A percentile compares a stretch with the other conserved stretches of the same genome.
These are phyloP conservation scores for Kwoniella sp. DNA, from an alignment of 768 basidiomycete genomes.

Conservation along the genomic window DNA sequence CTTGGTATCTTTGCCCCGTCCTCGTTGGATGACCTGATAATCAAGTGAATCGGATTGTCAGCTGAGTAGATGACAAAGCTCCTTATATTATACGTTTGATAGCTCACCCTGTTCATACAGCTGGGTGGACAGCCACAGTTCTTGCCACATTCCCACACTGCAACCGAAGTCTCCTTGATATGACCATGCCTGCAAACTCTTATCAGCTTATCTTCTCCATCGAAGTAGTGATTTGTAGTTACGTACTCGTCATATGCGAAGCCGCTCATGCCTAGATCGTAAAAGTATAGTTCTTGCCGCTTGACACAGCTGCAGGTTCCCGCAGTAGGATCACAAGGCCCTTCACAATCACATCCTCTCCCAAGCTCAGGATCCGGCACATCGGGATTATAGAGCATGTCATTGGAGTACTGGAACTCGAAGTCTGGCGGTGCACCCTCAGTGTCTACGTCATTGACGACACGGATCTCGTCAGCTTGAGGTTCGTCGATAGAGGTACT, in stretches of 20 bases:
- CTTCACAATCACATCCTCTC: slow-evolving; percentile 72
- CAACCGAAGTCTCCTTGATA: slow-evolving; percentile 57
- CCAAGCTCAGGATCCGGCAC: slow-evolving; percentile 71
- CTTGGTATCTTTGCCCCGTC: slow-evolving; percentile 65
- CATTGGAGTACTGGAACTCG: slow-evolving; percentile 86
- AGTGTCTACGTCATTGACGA: slow-evolving; percentile 69
- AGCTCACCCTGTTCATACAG: slow-evolving; percentile 75
- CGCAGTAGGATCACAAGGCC: slow-evolving; percentile 73
- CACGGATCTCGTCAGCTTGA: slow-evolving; percentile 66
- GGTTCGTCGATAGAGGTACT: slow-evolving; percentile 71
- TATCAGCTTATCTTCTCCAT: slow-evolving; percentile 5
- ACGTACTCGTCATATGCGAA: slow-evolving; percentile 68
- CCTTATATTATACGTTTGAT: neutral
- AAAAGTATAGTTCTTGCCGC: slow-evolving; percentile 61
- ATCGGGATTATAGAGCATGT: slow-evolving; percentile 70
- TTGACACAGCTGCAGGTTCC: slow-evolving; percentile 70
- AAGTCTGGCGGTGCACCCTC: slow-evolving; percentile 70
- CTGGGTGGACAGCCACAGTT: slow-evolving; percentile 77
- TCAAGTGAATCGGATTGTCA: neutral
- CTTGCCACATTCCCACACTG: slow-evolving; percentile 82
- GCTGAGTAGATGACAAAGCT: neutral
- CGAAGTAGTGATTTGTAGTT: neutral
- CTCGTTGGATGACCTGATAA: slow-evolving; percentile 76
- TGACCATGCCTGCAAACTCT: slow-evolving; percentile 57
- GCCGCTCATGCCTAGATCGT: slow-evolving; percentile 58